A percentile compares a stretch with the other conserved stretches of the same genome.
Evolutionary conservation across 257 asterid genomes (phyloP).

Genomic region (Apocynum venetum): DNA sequence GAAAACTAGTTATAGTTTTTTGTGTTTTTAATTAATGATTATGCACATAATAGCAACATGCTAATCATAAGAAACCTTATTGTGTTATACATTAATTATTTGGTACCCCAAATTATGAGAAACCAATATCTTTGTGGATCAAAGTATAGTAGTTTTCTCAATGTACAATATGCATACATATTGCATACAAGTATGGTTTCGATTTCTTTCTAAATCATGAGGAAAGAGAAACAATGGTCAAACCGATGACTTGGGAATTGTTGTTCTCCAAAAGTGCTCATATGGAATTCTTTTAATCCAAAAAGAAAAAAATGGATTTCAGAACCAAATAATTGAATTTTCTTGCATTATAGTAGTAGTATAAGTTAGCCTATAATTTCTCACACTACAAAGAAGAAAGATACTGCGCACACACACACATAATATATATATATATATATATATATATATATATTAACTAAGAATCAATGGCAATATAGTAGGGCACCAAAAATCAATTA

Average conservation of each 20-base stretch:
- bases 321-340: too few species aligned
- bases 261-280: not conserved
- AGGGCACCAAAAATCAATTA: too few species aligned
- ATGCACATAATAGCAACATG: not conserved
- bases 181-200: not conserved
- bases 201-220: not conserved
- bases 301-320: not conserved
- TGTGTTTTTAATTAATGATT: not conserved
- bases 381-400: too few species aligned
- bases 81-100: not conserved
- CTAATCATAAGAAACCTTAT: not conserved
- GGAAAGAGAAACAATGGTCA: not conserved
- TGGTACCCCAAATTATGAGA: constrained; percentile 1
- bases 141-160: not conserved
- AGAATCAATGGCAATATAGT: too few species aligned
- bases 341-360: too few species aligned
- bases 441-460: too few species aligned
- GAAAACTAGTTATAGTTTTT: too few species aligned
- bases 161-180: too few species aligned
- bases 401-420: too few species aligned
- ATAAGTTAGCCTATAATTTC: too few species aligned
- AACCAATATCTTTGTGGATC: not conserved
- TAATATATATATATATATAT: too few species aligned
- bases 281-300: too few species aligned
- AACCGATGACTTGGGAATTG: not conserved